Percentiles rank a stretch among this genome's conserved stretches.
Evolutionary conservation across 2,329 filamentous ascomycete genomes (phyloP).

Genomic region (Penicillium sp.): DNA sequence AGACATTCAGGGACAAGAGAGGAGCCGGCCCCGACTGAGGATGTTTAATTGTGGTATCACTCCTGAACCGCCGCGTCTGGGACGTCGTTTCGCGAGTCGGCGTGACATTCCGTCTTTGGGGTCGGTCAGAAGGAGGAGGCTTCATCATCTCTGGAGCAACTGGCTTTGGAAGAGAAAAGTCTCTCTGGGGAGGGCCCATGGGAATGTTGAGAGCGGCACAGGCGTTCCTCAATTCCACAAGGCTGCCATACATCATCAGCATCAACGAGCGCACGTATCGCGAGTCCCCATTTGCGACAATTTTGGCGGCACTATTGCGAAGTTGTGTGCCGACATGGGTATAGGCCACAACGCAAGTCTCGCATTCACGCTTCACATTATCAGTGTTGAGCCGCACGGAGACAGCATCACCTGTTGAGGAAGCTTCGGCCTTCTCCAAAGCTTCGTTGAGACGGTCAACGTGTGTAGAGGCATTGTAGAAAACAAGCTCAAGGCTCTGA

Average conservation of each 20-base stretch:
- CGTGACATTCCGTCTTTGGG: slow-evolving; percentile 31
- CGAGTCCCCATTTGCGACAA: slow-evolving; percentile 51
- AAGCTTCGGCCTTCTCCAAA: slow-evolving; percentile 45
- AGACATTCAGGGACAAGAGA: slow-evolving; percentile 28
- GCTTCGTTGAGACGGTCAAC: slow-evolving; percentile 53
- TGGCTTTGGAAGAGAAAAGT: slow-evolving; percentile 22
- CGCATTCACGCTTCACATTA: slow-evolving; percentile 42
- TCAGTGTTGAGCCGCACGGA: slow-evolving; percentile 36
- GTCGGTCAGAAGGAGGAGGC: slow-evolving; percentile 25
- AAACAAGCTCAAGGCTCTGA: slow-evolving; percentile 50
- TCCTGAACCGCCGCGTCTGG: slow-evolving; percentile 43
- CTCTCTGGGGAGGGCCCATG: slow-evolving; percentile 26
- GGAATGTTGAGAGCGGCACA: slow-evolving; percentile 47
- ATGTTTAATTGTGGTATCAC: slow-evolving; percentile 48
- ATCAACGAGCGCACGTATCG: slow-evolving; percentile 55
- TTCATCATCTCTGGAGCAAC: slow-evolving; percentile 27
- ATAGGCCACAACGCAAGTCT: slow-evolving; percentile 47
- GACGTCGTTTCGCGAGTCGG: slow-evolving; percentile 44
- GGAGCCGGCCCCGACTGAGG: slow-evolving; percentile 29
- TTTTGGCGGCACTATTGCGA: slow-evolving; percentile 44
- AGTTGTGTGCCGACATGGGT: slow-evolving; percentile 46
- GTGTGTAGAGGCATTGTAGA: slow-evolving; percentile 51
- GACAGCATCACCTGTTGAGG: slow-evolving; percentile 47
- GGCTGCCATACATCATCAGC: slow-evolving; percentile 53
- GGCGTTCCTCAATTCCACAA: slow-evolving; percentile 56